phyloP scores from a whole-genome alignment of 352 stramenopile species.

The Phytopythium delawarense region DNA sequence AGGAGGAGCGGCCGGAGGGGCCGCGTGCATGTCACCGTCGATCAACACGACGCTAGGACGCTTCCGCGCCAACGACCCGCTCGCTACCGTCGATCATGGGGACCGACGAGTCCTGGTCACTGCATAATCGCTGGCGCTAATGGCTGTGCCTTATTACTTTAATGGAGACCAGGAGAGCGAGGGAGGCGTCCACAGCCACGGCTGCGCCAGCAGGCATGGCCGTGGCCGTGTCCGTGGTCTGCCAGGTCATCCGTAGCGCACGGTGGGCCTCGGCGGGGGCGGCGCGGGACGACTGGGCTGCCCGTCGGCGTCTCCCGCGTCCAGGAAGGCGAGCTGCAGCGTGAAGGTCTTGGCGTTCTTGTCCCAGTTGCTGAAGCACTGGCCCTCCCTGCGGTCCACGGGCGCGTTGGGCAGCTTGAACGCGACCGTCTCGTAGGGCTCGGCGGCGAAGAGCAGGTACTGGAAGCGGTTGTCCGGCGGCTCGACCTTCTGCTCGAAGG shows the following conservation, averaged over 20 bases:
- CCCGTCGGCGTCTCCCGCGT: conserved; percentile 11
- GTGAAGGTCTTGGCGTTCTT: conserved; percentile 95
- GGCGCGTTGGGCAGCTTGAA: conserved; percentile 99
- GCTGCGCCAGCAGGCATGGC: too few relatives aligned
- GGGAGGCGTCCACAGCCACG: too few relatives aligned
- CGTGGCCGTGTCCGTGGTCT: too few relatives aligned
- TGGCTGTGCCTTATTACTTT: too few relatives aligned
- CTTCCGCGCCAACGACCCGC: too few relatives aligned
- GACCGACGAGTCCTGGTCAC: too few relatives aligned
- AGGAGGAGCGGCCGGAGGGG: too few relatives aligned
- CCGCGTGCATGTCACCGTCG: too few relatives aligned
- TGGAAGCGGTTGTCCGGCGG: conserved; percentile 92
- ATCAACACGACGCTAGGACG: too few relatives aligned
- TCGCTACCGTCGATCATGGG: too few relatives aligned
- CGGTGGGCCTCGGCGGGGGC: conserved; percentile 26
- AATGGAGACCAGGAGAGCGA: too few relatives aligned
- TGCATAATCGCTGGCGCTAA: too few relatives aligned
- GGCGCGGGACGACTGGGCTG: conserved; percentile 35
- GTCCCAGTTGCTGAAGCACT: conserved; percentile 98
- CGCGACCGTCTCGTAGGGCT: conserved; percentile 98
- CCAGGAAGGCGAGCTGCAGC: conserved; percentile 75
- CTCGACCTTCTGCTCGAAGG: conserved; percentile 99
- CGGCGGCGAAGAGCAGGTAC: conserved; percentile 98
- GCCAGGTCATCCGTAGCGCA: not conserved
- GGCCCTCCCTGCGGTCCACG: conserved; percentile 93